Evolutionary conservation across 2,329 filamentous ascomycete genomes (phyloP), one percentile per base, ranked within the genome.

Genomic region (Pyricularia sp.): DNA sequence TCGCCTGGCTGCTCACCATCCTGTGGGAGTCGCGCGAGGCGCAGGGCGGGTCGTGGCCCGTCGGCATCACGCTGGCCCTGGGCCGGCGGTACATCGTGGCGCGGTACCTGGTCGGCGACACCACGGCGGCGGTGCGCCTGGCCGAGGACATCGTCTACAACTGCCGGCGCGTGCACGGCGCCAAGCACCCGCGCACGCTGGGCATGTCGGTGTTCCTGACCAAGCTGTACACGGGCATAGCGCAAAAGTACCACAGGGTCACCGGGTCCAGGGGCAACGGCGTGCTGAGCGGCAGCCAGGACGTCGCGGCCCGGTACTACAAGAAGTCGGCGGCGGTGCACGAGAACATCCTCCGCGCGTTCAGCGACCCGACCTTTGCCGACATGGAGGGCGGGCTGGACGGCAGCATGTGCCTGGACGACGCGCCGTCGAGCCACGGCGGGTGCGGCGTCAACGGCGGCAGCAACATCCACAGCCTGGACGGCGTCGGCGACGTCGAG

Each of bases 121-220:
- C 59, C 10, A 63, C 59, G 2, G 59, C 59, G 26, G 59, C 59
- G 9, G 59, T 63, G 12, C 59, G 59, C 12, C 59, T 63, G 59
- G 59, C 59, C 59, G 59, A 63, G 59, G 59, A 63, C 59, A 63
- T 63, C 4, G 59, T 63, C 12, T 63, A 63, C 59, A 63, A 63
- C 59, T 63, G 59, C 59, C 23, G 59, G 4, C 59, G 59, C 28
- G 59, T 63, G 26, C 59, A 63, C 59, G 59, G 59, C 59, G 59
- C 59, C 59, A 30, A 10, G 26, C 59, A 63, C 59, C 59, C 59
- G 25, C 59, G 59, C 26, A 63, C 59, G 11, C 59, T 63, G 59
- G 59, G 28, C 59, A 63, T 63, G 59, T 63, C 59, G 1, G 14
- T 63, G 12, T 63, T 63, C 59, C 59, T 63, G 11, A 63, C 59